Conservation (phyloP, 2,329 filamentous ascomycete species). For the Scleromitrula shiraiana region DNA sequence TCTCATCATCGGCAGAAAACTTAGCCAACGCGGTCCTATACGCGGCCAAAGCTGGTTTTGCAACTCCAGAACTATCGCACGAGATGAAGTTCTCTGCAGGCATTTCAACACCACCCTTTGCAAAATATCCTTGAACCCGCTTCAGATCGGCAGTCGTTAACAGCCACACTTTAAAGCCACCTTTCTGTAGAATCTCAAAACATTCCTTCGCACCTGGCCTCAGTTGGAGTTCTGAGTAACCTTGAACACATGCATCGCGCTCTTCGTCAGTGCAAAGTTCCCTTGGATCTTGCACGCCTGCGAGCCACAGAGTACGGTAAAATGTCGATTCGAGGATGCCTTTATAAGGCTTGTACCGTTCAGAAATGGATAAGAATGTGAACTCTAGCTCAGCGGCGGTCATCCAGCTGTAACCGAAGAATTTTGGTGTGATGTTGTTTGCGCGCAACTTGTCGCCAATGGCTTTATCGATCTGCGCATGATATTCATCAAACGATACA, state of each 20-base stretch:
- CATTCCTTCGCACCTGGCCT: constrained; percentile 35
- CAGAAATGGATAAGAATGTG: constrained; percentile 39
- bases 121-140: constrained; percentile 44
- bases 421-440: constrained; percentile 33
- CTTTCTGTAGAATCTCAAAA: constrained; percentile 35
- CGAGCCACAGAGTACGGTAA: constrained; percentile 40
- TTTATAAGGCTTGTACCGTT: constrained; percentile 36
- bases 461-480: constrained; percentile 34
- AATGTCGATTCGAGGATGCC: constrained; percentile 37
- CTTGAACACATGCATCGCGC: constrained; percentile 31
- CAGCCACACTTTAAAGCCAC: constrained; percentile 44
- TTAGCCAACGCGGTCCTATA: constrained; percentile 37
- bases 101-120: constrained; percentile 39
- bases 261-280: constrained; percentile 36
- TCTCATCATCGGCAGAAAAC: constrained; percentile 32
- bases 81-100: constrained; percentile 41
- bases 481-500: constrained; percentile 38
- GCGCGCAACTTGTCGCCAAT: constrained; percentile 35
- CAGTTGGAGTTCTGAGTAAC: constrained; percentile 32
- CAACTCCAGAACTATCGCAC: constrained; percentile 41
- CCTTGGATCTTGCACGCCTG: constrained; percentile 37
- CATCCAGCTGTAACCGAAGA: constrained; percentile 40
- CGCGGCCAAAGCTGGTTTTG: constrained; percentile 41
- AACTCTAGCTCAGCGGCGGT: constrained; percentile 41
- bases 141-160: constrained; percentile 43